Evolutionary conservation across 768 basidiomycete genomes (phyloP), one percentile per base, ranked within the genome.

Genomic region (Erythrobasidium yunnanense): DNA sequence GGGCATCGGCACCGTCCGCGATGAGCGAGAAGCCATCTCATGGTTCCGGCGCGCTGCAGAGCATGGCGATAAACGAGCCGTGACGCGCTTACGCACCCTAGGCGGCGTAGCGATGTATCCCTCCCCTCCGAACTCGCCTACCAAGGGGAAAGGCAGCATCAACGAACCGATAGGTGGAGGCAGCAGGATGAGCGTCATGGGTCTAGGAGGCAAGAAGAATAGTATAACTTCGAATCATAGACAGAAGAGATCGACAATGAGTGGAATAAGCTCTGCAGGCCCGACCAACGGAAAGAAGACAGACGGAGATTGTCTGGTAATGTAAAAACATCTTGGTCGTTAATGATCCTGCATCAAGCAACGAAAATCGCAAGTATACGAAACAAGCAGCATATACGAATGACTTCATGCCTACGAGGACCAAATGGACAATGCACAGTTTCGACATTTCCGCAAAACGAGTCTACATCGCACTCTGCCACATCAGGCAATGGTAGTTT

Each of bases 21-120:
- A 83, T 77, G 78, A 81, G 72, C 76, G 79, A 55, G 85, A 89
- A 83, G 85, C 90, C 0, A 78, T 83, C 34, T 72, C 79, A 15
- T 96, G 86, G 81, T 97, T 91, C 80, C 88, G 89, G 77, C 83
- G 83, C 68, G 89, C 95, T 1, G 86, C 90, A 17, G 90, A 92
- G 1, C 82, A 84, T 30, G 92, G 93, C 53, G 95, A 99, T 78
- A 93, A 89, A 75, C 88, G 95, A 66, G 91, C 95, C 0, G 78
- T 81, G 6, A 88, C 92, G 73, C 84, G 95, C 56, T 78, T 97
- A 15, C 60, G 60, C 18, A 51, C 45, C 22, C 46, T 63, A 18
- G 49, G 56, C 3, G 56, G 58, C 27, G 49, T 51, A 35, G 29
- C 7, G 60, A 49, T 6, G 17, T 35, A 55, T 32, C 34, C 54